Evolutionary conservation across 2,329 filamentous ascomycete genomes (phyloP).

Genomic region (Aspergillus fumigatus): DNA sequence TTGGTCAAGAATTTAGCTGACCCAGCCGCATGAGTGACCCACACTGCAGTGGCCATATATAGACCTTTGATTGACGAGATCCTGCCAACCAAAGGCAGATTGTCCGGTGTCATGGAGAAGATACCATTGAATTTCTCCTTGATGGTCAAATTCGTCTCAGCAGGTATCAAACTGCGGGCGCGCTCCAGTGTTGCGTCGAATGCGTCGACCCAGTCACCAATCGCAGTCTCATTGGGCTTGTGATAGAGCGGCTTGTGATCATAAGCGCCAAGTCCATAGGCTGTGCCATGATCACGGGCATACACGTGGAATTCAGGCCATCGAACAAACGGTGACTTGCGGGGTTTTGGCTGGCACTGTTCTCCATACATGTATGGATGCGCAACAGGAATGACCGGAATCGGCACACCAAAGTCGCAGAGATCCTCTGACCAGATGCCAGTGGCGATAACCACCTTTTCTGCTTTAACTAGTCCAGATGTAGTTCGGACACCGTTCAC

Average conservation of each 20-base stretch:
- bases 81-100: constrained; percentile 28
- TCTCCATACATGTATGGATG: constrained; percentile 34
- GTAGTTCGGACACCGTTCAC: constrained; percentile 16
- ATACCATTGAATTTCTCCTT: constrained; percentile 29
- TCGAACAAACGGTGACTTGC: constrained; percentile 28
- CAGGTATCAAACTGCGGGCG: constrained; percentile 16
- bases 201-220: constrained; percentile 19
- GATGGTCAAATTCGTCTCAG: constrained; percentile 9
- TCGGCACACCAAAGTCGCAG: constrained; percentile 18
- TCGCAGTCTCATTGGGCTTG: constrained; percentile 13
- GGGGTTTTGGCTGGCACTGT: constrained; percentile 11
- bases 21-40: constrained; percentile 34
- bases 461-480: constrained; percentile 8
- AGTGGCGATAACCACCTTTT: constrained; percentile 23
- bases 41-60: constrained; percentile 31
- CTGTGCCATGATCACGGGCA: constrained; percentile 29
- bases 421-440: constrained; percentile 28
- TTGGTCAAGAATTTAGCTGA: constrained; percentile 21
- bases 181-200: constrained; percentile 19
- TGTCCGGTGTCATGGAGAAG: constrained; percentile 34
- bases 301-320: constrained; percentile 35
- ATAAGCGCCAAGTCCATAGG: constrained; percentile 32
- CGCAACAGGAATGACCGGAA: constrained; percentile 31
- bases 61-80: constrained; percentile 21
- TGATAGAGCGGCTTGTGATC: constrained; percentile 24